A percentile compares a stretch with the other conserved stretches of the same genome.
Evolutionary conservation across 106 monocot genomes (phyloP).

Genomic region (Dendrobium catenatum): DNA sequence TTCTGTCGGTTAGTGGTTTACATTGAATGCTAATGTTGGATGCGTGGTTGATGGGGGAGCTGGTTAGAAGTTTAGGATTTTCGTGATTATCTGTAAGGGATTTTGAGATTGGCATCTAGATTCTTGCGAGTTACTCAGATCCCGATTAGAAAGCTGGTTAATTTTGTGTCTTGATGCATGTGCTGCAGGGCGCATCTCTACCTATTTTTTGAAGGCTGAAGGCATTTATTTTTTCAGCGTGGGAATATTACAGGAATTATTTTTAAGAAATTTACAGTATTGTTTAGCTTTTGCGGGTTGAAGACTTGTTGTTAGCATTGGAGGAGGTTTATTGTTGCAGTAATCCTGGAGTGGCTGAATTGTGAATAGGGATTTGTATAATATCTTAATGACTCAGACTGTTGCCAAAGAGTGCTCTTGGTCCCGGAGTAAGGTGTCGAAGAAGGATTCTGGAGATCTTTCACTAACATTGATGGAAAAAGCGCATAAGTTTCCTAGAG

Average conservation of each 20-base stretch:
- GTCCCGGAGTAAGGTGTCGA: conserved; percentile 15
- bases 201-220: not conserved
- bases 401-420: conserved; percentile 27
- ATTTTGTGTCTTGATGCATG: not conserved
- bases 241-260: not conserved
- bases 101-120: not conserved
- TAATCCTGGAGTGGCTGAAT: not conserved
- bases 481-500: conserved; percentile 25
- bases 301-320: not conserved
- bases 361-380: not conserved
- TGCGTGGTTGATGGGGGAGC: not conserved
- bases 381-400: conserved; percentile 19
- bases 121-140: not conserved
- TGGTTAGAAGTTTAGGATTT: not conserved
- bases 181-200: not conserved
- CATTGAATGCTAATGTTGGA: not conserved
- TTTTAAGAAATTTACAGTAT: not conserved
- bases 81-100: not conserved
- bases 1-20: not conserved
- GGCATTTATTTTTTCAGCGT: not conserved
- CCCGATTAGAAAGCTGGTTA: not conserved
- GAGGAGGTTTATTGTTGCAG: not conserved
- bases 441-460: conserved; percentile 11
- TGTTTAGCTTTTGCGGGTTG: not conserved
- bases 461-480: conserved; percentile 39